Evolutionary conservation across 2,329 filamentous ascomycete species (phyloP).

Genomic region (Alternaria atra): DNA sequence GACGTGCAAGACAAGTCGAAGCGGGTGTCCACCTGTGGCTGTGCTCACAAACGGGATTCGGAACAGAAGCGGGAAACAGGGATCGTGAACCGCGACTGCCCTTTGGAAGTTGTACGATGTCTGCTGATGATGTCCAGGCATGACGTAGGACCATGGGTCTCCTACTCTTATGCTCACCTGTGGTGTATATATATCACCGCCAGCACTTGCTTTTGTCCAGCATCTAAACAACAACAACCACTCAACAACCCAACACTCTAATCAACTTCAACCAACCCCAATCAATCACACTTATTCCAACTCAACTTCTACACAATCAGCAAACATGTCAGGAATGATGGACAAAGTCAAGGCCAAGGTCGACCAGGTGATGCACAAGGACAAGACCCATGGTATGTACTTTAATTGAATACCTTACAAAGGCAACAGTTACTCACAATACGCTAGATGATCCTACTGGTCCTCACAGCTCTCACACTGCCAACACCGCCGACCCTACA

Average conservation of each 20-base stretch:
- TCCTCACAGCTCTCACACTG: constrained; percentile 38
- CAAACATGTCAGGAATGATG: constrained; percentile 42
- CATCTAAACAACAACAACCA: constrained; percentile 15
- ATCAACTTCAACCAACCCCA: constrained; percentile 3
- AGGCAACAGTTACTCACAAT: constrained; percentile 6
- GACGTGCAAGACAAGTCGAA: constrained; percentile 17
- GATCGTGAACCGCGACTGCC: constrained; percentile 14
- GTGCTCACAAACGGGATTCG: constrained; percentile 18
- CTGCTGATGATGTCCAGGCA: constrained; percentile 24
- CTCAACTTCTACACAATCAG: constrained; percentile 17
- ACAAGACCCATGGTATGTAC: constrained; percentile 38
- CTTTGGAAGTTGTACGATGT: constrained; percentile 24
- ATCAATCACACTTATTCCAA: constrained; percentile 5
- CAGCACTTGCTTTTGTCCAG: constrained; percentile 12
- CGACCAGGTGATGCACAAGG: constrained; percentile 49
- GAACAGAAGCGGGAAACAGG: constrained; percentile 24
- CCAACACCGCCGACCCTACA: constrained; percentile 33
- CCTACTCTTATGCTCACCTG: constrained; percentile 18
- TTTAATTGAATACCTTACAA: background rate
- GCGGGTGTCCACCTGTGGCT: constrained; percentile 18
- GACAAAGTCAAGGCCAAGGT: constrained; percentile 52
- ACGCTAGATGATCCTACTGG: constrained; percentile 39
- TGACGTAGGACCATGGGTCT: constrained; percentile 33
- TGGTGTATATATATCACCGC: constrained; percentile 27
- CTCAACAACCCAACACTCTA: background rate